Conservation (phyloP, 768 basidiomycete species). For the Termitomyces sp. region DNA sequence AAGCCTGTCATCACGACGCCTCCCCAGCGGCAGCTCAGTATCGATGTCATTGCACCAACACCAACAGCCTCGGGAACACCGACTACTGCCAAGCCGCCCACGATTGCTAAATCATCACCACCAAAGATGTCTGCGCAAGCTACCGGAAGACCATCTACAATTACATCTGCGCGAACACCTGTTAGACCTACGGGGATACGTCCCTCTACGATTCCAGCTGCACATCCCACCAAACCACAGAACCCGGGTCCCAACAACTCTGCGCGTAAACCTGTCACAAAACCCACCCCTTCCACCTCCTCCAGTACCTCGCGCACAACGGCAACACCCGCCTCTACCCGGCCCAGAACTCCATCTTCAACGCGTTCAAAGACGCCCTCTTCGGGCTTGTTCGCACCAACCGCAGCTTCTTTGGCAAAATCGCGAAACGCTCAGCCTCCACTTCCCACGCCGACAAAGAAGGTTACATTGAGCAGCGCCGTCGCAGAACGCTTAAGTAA, state of each 20-base stretch:
- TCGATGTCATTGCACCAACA: constrained; percentile 6
- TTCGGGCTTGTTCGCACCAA: constrained; percentile 73
- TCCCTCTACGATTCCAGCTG: constrained; percentile 13
- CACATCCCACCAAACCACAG: constrained; percentile 29
- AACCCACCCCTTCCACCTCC: constrained; percentile 22
- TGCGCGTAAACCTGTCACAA: constrained; percentile 20
- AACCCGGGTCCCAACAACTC: constrained; percentile 38
- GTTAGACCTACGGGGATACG: constrained; percentile 17
- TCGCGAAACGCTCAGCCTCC: constrained; percentile 53
- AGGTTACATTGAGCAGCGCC: constrained; percentile 48
- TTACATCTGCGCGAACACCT: constrained; percentile 20
- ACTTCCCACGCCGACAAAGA: constrained; percentile 48
- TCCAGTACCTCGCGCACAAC: constrained; percentile 23
- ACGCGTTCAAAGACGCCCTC: constrained; percentile 60
- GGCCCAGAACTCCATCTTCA: constrained; percentile 31
- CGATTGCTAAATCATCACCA: constrained; percentile 20
- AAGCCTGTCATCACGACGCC: not conserved
- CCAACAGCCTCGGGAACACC: constrained; percentile 14
- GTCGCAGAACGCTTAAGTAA: constrained; percentile 69
- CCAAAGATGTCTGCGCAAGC: constrained; percentile 18
- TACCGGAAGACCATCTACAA: constrained; percentile 8
- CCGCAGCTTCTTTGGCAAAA: constrained; percentile 76
- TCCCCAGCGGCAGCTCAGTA: constrained; percentile 3
- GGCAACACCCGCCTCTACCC: constrained; percentile 7
- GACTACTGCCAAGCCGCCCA: constrained; percentile 23